These are phyloP conservation scores for Cyberlindnera japonica DNA, from an alignment of 805 yeast genomes.

Conservation along the genomic window DNA sequence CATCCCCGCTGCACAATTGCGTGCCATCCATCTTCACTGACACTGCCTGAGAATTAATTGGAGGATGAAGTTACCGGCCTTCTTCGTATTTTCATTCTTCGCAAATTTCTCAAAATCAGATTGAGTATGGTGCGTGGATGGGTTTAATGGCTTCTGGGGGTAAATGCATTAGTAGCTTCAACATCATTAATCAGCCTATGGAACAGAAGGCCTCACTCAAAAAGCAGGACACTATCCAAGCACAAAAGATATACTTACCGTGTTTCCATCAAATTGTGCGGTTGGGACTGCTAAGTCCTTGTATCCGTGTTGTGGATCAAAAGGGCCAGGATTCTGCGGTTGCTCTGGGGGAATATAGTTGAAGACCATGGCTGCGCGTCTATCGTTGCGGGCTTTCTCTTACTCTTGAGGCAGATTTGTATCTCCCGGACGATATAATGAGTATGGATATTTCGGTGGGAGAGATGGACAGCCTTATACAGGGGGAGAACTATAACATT, in stretches of 20 bases:
- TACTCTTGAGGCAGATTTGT: too few species aligned
- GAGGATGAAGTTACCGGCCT: conserved; percentile 23
- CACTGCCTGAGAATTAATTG: conserved; percentile 13
- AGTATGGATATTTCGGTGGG: too few species aligned
- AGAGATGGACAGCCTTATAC: too few species aligned
- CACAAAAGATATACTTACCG: conserved; percentile 6
- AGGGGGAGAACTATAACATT: too few species aligned
- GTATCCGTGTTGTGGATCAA: conserved; percentile 24
- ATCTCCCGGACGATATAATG: too few species aligned
- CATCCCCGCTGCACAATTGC: too few species aligned
- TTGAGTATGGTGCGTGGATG: conserved; percentile 16
- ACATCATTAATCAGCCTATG: too few species aligned
- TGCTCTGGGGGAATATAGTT: conserved; percentile 20
- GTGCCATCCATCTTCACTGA: too few species aligned
- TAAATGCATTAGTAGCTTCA: conserved; percentile 3
- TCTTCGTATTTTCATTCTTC: conserved; percentile 25
- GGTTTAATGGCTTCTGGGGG: conserved; percentile 17
- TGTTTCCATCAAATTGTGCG: conserved; percentile 15
- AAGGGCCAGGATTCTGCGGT: conserved; percentile 25
- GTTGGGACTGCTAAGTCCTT: conserved; percentile 13
- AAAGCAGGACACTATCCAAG: too few species aligned
- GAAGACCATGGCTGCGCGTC: too few species aligned
- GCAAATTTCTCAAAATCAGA: conserved; percentile 18
- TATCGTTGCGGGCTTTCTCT: too few species aligned
- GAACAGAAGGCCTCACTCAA: too few species aligned